phyloP scores from a whole-genome alignment of 2,329 filamentous ascomycete species.

The Scytalidium lignicola region DNA sequence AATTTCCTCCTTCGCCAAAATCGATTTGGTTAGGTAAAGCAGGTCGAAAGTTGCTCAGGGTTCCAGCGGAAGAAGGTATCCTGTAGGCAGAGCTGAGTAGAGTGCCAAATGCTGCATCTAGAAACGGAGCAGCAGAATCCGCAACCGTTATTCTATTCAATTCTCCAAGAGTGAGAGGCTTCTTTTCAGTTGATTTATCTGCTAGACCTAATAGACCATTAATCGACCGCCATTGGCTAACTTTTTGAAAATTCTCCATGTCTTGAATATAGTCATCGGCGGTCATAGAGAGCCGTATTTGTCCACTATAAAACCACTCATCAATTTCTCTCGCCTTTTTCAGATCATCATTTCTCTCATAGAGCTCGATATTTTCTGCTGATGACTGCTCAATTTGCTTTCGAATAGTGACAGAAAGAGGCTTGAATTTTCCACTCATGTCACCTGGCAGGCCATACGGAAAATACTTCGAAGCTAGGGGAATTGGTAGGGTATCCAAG shows the following conservation, averaged over 20 bases:
- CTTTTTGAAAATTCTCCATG: neutral
- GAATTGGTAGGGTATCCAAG: slow-evolving; percentile 21
- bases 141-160: slow-evolving; percentile 17
- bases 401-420: slow-evolving; percentile 11
- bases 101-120: slow-evolving; percentile 21
- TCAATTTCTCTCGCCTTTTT: slow-evolving; percentile 13
- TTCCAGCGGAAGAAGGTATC: slow-evolving; percentile 8
- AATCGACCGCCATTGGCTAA: neutral
- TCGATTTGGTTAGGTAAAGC: slow-evolving; percentile 21
- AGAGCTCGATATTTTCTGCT: neutral
- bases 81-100: slow-evolving; percentile 20
- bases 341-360: slow-evolving; percentile 1
- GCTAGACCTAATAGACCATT: neutral
- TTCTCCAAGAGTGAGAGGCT: slow-evolving; percentile 15
- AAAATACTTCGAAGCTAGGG: slow-evolving; percentile 21
- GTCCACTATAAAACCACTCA: slow-evolving; percentile 24
- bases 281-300: slow-evolving; percentile 19
- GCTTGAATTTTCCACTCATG: slow-evolving; percentile 14
- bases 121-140: slow-evolving; percentile 17
- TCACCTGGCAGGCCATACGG: slow-evolving; percentile 20
- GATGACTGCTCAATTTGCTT: slow-evolving; percentile 8
- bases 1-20: slow-evolving; percentile 17
- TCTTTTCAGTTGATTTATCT: slow-evolving; percentile 1
- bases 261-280: slow-evolving; percentile 16
- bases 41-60: slow-evolving; percentile 17